These are phyloP conservation scores for Cyberlindnera petersonii DNA, from an alignment of 805 yeast species.

Conservation along the genomic window DNA sequence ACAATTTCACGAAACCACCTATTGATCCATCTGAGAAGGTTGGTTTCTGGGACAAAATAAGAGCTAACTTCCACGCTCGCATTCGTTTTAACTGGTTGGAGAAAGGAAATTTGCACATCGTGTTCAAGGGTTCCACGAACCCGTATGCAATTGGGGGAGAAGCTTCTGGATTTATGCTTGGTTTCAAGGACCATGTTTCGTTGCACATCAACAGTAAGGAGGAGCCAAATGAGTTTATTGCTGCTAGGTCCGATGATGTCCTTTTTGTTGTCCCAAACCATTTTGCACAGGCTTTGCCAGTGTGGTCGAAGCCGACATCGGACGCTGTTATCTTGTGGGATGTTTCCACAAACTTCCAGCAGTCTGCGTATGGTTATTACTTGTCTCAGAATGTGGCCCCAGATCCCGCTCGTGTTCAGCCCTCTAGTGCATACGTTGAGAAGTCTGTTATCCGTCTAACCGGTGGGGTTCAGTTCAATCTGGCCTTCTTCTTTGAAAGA, in stretches of 20 bases:
- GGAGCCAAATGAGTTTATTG: slow-evolving; percentile 63
- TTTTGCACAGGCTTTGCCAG: slow-evolving; percentile 46
- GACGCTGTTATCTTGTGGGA: slow-evolving; percentile 44
- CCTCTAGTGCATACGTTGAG: slow-evolving; percentile 32
- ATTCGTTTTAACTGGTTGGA: slow-evolving; percentile 48
- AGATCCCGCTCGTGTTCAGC: slow-evolving; percentile 19
- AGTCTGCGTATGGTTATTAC: slow-evolving; percentile 48
- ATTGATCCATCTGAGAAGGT: slow-evolving; percentile 78
- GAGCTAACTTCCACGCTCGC: slow-evolving; percentile 74
- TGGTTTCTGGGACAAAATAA: slow-evolving; percentile 91
- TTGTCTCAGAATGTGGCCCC: slow-evolving; percentile 26
- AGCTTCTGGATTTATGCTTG: slow-evolving; percentile 73
- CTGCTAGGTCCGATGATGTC: slow-evolving; percentile 58
- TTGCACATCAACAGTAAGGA: slow-evolving; percentile 63
- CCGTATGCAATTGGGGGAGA: slow-evolving; percentile 70
- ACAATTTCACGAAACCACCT: slow-evolving; percentile 85
- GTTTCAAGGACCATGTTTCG: slow-evolving; percentile 59
- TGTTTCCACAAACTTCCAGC: slow-evolving; percentile 38
- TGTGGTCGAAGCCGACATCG: slow-evolving; percentile 54
- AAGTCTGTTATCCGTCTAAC: slow-evolving; percentile 54
- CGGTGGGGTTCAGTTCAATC: slow-evolving; percentile 56
- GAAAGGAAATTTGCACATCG: slow-evolving; percentile 50
- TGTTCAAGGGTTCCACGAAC: slow-evolving; percentile 69
- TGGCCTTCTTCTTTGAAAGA: slow-evolving; percentile 59
- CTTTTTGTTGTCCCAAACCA: slow-evolving; percentile 76